Conservation (phyloP, 768 basidiomycete genomes). For the Leccinum variicolor region DNA sequence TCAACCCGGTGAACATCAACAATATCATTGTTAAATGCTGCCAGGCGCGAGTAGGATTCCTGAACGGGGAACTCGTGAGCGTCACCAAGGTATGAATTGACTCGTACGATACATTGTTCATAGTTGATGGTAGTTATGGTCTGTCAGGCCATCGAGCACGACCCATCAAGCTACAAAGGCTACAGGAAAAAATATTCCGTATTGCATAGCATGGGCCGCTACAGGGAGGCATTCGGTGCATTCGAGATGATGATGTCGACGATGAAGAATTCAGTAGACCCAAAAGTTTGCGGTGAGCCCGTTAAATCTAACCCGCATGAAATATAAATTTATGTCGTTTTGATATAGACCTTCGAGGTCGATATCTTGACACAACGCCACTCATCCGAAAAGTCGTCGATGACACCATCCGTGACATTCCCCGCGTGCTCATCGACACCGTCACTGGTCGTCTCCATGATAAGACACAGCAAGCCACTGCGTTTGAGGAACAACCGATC, state of each 20-base stretch:
- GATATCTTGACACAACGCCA: background rate
- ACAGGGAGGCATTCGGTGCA: background rate
- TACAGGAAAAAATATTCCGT: background rate
- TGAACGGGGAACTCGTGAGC: background rate
- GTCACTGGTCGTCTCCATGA: too few species aligned
- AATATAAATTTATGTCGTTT: too few species aligned
- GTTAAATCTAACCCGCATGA: too few species aligned
- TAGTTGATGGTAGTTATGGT: background rate
- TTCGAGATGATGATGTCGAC: background rate
- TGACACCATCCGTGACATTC: too few species aligned
- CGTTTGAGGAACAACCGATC: background rate
- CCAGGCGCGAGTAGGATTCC: background rate
- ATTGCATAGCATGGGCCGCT: background rate
- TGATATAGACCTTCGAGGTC: background rate
- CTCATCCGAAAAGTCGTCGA: too few species aligned
- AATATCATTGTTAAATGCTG: background rate
- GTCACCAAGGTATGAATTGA: background rate
- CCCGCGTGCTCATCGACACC: too few species aligned
- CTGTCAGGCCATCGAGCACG: background rate
- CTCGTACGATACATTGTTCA: background rate
- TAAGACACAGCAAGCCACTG: background rate
- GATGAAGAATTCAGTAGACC: background rate
- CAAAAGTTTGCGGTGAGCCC: background rate
- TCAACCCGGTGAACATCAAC: background rate
- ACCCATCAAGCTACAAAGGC: background rate